These are phyloP conservation scores for Triangularia setosa DNA, from an alignment of 2,329 filamentous ascomycete species.

Conservation along the genomic window DNA sequence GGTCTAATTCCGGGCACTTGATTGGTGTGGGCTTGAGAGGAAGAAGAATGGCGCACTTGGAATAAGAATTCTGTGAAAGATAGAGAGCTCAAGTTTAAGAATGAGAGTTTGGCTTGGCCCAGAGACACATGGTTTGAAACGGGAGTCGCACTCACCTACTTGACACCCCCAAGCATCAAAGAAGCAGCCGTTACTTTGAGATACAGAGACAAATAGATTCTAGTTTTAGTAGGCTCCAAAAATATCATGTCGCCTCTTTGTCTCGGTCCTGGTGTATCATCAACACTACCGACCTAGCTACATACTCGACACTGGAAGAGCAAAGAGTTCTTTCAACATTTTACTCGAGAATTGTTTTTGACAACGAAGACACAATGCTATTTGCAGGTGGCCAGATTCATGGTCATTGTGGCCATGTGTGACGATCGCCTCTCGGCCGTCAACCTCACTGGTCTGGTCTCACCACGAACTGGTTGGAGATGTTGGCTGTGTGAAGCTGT, in stretches of 20 bases:
- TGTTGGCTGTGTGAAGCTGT: slow-evolving; percentile 6
- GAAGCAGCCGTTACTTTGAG: not conserved
- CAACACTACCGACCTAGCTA: not conserved
- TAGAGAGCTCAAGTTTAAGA: not conserved
- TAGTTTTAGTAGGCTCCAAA: not conserved
- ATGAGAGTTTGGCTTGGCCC: not conserved
- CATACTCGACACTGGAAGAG: not conserved
- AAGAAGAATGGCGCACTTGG: not conserved
- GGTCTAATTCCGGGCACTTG: not conserved
- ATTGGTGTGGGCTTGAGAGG: not conserved
- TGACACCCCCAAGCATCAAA: not conserved
- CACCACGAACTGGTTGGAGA: not conserved
- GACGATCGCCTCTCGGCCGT: slow-evolving; percentile 4
- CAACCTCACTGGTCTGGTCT: not conserved
- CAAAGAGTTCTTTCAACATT: not conserved
- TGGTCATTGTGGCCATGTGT: not conserved
- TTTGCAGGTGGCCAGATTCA: not conserved
- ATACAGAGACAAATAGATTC: not conserved
- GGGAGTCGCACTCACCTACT: not conserved
- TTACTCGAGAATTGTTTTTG: not conserved
- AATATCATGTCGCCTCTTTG: not conserved
- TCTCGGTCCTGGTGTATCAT: not conserved
- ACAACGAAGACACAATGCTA: not conserved
- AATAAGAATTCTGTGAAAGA: too few relatives aligned
- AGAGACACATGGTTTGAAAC: not conserved